Conservation (phyloP, 2,329 filamentous ascomycete genomes). For the Thyridium curvatum region DNA sequence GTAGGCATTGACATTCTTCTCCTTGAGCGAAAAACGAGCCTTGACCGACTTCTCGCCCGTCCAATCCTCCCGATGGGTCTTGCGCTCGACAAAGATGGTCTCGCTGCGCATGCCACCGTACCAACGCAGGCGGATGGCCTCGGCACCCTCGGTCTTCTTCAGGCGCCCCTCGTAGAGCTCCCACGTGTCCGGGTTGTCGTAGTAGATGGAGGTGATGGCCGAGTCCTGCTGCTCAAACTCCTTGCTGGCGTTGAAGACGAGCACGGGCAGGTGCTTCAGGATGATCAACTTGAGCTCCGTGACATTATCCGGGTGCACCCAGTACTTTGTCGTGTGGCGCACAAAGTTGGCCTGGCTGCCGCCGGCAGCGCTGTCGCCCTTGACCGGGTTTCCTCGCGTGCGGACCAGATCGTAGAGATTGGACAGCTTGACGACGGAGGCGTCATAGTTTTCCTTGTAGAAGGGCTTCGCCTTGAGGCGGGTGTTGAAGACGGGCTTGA, state of each 20-base stretch:
- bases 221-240: conserved; percentile 88
- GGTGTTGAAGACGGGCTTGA: conserved; percentile 92
- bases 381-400: conserved; percentile 85
- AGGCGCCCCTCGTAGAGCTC: conserved; percentile 89
- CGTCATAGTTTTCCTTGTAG: conserved; percentile 98
- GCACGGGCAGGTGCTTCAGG: conserved; percentile 90
- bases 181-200: conserved; percentile 90
- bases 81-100: conserved; percentile 93
- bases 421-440: conserved; percentile 88
- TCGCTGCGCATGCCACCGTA: conserved; percentile 95
- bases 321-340: conserved; percentile 97
- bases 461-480: conserved; percentile 94
- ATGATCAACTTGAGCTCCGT: conserved; percentile 97
- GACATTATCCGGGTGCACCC: conserved; percentile 98
- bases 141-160: conserved; percentile 96
- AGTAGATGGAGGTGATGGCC: conserved; percentile 98
- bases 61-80: conserved; percentile 98
- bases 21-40: conserved; percentile 88
- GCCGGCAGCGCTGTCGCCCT: conserved; percentile 86
- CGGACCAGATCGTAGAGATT: conserved; percentile 92
- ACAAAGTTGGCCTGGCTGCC: conserved; percentile 93
- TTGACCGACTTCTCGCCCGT: conserved; percentile 99
- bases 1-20: conserved; percentile 95
- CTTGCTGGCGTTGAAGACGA: conserved; percentile 96
- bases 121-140: conserved; percentile 94